Base-by-base conservation (phyloP, 352 stramenopile genomes). In the Globisporangium cylindrosporum region DNA sequence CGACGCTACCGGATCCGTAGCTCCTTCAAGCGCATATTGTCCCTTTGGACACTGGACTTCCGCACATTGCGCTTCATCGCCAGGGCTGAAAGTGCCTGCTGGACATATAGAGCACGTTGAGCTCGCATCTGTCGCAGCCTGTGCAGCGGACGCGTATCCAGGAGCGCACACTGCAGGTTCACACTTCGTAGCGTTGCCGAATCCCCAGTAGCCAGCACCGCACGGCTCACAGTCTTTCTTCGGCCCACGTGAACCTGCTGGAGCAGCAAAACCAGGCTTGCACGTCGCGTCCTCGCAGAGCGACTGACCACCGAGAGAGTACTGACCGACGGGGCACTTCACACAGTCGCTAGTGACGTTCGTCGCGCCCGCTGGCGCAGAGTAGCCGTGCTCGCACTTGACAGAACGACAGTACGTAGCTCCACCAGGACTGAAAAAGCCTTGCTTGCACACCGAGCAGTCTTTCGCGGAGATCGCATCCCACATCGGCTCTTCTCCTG, bases 151-250 rank as follows among this genome's bases (percentile, higher is more conserved):
- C 6, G 71, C 61, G 36, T 54, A 82, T 1, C 78, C 76, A n/a
- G 72, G 55, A 10, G 32, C 70, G 57, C 78, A 86, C 15, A 27
- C 15, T 27, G 66, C 77, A 4, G 66, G n/a, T 20, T 68, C 43
- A 12, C 76, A 86, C 29, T 55, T 36, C 29, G 56, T 73, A 1
- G 66, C 64, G 62, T 80, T 77, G 22, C 76, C 76, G 8, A 34
- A 29, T 32, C 76, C 71, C 73, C 74, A 86, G 43, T 64, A 75
- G 14, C 78, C 78, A n/a, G 69, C 43, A 8, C 66, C 69, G 32
- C 78, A 86, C 14, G 74, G 66, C 25, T 77, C 36, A 51, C 78
- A 86, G 60, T 84, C 76, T n/a, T 62, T 69, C 69, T 76, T 74
- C 0, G 76, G 68, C 1, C 68, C 72, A n/a, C 65, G 68, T 3